Evolutionary conservation across 2,329 filamentous ascomycete species (phyloP).

Genomic region (Xylaria sp.): DNA sequence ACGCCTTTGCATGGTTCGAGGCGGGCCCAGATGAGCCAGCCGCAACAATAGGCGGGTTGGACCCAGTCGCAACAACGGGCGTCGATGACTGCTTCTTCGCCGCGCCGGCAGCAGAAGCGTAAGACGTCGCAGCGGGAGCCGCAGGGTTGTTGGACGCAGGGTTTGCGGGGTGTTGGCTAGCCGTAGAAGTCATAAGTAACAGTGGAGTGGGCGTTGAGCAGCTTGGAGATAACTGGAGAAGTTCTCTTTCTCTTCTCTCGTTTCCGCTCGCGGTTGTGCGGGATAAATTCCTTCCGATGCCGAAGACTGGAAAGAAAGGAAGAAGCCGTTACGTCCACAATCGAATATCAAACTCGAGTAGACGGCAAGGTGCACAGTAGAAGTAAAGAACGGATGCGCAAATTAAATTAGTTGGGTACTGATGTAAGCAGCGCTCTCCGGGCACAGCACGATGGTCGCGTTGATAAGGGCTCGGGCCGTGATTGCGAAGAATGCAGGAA

Average conservation of each 20-base stretch:
- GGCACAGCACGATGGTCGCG: constrained; percentile 22
- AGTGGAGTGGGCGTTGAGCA: constrained; percentile 44
- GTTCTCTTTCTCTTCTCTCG: constrained; percentile 31
- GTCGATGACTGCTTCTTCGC: constrained; percentile 71
- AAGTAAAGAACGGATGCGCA: constrained; percentile 39
- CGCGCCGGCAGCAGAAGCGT: constrained; percentile 74
- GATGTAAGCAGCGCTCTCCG: constrained; percentile 32
- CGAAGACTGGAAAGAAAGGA: constrained; percentile 41
- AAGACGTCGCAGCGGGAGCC: constrained; percentile 69
- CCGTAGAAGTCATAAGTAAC: constrained; percentile 71
- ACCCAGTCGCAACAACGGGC: constrained; percentile 70
- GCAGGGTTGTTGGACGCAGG: constrained; percentile 67
- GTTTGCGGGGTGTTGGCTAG: constrained; percentile 63
- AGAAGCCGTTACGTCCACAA: constrained; percentile 32
- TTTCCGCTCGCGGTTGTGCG: constrained; percentile 38
- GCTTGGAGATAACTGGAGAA: constrained; percentile 15
- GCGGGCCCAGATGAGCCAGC: constrained; percentile 64
- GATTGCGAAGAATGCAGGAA: constrained; percentile 29
- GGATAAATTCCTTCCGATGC: constrained; percentile 35
- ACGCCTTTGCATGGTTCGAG: constrained; percentile 71
- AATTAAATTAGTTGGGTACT: constrained; percentile 39
- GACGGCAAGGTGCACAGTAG: constrained; percentile 31
- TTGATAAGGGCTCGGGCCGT: constrained; percentile 26
- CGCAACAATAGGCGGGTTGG: constrained; percentile 65
- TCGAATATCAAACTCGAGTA: constrained; percentile 50